Evolutionary conservation across 108 stramenopile species (phyloP).

Genomic region (Stephanodiscus minutulus): DNA sequence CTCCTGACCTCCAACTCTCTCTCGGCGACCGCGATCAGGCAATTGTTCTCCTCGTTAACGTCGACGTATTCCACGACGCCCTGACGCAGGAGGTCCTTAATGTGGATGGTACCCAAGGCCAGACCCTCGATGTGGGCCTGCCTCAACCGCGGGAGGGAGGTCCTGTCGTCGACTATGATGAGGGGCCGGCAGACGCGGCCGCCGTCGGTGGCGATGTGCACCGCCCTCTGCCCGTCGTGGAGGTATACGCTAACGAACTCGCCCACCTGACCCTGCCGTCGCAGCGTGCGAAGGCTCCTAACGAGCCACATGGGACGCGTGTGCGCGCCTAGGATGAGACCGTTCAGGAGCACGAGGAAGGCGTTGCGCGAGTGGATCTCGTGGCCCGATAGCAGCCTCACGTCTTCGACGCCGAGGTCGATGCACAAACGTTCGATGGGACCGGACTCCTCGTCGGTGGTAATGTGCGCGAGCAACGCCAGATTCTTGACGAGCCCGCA

Average conservation of each 20-base stretch:
- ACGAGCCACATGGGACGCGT: slow-evolving; percentile 77
- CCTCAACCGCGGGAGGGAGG: slow-evolving; percentile 70
- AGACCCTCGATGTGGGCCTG: slow-evolving; percentile 87
- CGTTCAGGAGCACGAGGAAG: slow-evolving; percentile 96
- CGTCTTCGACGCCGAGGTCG: slow-evolving; percentile 97
- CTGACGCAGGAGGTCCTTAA: slow-evolving; percentile 82
- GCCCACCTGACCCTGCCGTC: slow-evolving; percentile 89
- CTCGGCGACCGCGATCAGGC: slow-evolving; percentile 93
- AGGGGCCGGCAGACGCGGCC: slow-evolving; percentile 98
- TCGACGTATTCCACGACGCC: slow-evolving; percentile 99
- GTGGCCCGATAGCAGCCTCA: slow-evolving; percentile 83
- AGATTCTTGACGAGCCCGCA: slow-evolving; percentile 98
- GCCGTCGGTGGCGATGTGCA: slow-evolving; percentile 97
- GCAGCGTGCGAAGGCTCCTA: slow-evolving; percentile 73
- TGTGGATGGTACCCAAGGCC: slow-evolving; percentile 70
- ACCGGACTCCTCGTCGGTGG: slow-evolving; percentile 92
- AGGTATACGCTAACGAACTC: slow-evolving; percentile 98
- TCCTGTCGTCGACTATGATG: slow-evolving; percentile 88
- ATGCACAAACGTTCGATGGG: slow-evolving; percentile 90
- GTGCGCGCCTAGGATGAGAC: slow-evolving; percentile 91
- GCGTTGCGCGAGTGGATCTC: slow-evolving; percentile 86
- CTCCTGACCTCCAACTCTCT: slow-evolving; percentile 77
- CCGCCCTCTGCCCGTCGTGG: slow-evolving; percentile 91
- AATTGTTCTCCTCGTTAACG: slow-evolving; percentile 99
- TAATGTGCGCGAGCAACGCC: slow-evolving; percentile 97